Percentiles rank a stretch among this genome's conserved stretches.
Conservation (phyloP, 306 rosid genomes). For the Abrus pulchellus region DNA sequence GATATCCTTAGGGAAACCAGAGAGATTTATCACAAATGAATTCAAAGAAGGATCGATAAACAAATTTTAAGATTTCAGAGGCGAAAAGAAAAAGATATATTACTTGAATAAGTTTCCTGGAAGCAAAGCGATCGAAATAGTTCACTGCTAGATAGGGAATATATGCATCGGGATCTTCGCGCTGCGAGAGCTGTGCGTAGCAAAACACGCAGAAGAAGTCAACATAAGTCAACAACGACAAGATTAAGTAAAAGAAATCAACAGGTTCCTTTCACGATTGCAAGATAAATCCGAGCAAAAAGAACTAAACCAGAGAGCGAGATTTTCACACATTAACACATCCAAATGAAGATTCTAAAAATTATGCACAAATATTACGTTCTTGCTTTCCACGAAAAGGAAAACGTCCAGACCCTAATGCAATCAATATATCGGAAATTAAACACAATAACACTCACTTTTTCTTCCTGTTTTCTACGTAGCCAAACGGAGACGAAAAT, state of each 20-base stretch:
- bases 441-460: neutral
- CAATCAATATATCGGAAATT: neutral
- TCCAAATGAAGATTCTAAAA: neutral
- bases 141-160: constrained; percentile 42
- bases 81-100: constrained; percentile 5
- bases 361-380: neutral
- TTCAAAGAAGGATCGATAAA: neutral
- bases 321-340: neutral
- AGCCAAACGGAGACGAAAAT: neutral
- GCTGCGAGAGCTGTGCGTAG: neutral
- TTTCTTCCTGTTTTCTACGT: neutral
- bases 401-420: too few relatives aligned
- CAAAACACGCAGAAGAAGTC: constrained; percentile 9
- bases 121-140: constrained; percentile 38
- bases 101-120: neutral
- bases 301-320: neutral
- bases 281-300: constrained; percentile 2
- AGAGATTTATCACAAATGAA: neutral
- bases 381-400: too few relatives aligned
- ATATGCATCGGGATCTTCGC: neutral
- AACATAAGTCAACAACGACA: neutral
- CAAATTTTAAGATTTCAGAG: neutral
- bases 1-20: constrained; percentile 5
- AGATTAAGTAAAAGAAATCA: neutral
- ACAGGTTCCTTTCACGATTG: neutral